Conservation (phyloP, 164 flowering plant genomes). For the Dillenia turbinata region DNA sequence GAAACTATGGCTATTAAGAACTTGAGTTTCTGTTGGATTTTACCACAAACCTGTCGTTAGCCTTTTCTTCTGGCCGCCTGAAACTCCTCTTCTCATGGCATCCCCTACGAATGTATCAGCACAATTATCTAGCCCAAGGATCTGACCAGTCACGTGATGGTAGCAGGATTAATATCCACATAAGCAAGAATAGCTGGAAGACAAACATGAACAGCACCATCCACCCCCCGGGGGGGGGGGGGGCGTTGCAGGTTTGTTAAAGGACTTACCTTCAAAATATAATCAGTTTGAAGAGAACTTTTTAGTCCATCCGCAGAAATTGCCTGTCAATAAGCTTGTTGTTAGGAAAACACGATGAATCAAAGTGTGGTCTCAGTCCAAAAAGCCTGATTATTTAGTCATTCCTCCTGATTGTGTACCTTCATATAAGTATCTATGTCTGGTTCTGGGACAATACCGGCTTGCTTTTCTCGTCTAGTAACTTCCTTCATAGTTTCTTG, state of each 20-base stretch:
- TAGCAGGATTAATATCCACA: not conserved
- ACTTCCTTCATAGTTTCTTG: constrained; percentile 28
- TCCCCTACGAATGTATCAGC: constrained; percentile 25
- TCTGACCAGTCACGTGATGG: constrained; percentile 6
- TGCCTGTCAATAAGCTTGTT: constrained; percentile 8
- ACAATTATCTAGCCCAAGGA: constrained; percentile 28
- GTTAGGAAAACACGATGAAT: too few species aligned
- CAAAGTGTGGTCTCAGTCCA: too few species aligned
- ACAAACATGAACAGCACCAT: too few species aligned
- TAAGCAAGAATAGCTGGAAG: too few species aligned
- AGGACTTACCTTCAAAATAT: constrained; percentile 18
- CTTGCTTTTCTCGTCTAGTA: constrained; percentile 26
- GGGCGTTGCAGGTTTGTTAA: too few species aligned
- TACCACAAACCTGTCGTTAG: constrained; percentile 18
- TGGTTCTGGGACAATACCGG: constrained; percentile 25
- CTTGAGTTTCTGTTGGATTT: too few species aligned
- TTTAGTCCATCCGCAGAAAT: constrained; percentile 17
- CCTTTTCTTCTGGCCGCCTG: constrained; percentile 31
- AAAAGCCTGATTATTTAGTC: not conserved
- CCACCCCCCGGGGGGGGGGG: too few species aligned
- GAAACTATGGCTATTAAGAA: too few species aligned
- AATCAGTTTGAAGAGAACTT: constrained; percentile 20
- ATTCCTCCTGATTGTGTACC: constrained; percentile 9
- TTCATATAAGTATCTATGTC: constrained; percentile 28
- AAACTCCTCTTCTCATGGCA: constrained; percentile 25